Evolutionary conservation across 139 green algal genomes (phyloP).

Genomic region (Chlorella sorokiniana): DNA sequence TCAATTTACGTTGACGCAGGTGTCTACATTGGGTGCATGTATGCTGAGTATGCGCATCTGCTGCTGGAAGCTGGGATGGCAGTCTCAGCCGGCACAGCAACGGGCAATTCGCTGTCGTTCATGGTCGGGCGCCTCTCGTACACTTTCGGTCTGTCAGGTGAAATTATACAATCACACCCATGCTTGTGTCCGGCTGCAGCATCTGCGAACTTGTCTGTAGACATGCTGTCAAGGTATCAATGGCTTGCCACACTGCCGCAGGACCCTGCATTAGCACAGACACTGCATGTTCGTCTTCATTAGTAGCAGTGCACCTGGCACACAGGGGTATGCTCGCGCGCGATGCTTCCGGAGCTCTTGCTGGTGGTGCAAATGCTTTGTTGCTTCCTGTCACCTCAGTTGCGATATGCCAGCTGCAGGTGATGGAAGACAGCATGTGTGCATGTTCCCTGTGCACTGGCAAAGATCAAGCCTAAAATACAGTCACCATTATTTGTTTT

Average conservation of each 20-base stretch:
- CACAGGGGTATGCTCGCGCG: slow-evolving; percentile 23
- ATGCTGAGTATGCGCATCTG: slow-evolving; percentile 48
- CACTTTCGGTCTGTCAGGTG: slow-evolving; percentile 13
- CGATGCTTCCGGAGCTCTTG: slow-evolving; percentile 33
- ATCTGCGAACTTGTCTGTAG: neutral
- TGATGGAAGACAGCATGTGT: neutral
- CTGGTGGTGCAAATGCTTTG: slow-evolving; percentile 41
- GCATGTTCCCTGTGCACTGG: neutral
- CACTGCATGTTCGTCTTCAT: slow-evolving; percentile 85
- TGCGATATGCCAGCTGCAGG: slow-evolving; percentile 42
- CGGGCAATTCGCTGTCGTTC: slow-evolving; percentile 46
- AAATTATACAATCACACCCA: no score
- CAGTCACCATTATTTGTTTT: neutral
- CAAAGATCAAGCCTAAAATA: neutral
- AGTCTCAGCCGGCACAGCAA: slow-evolving; percentile 28
- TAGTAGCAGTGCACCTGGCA: slow-evolving; percentile 71
- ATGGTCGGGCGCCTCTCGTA: slow-evolving; percentile 28
- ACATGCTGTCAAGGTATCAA: neutral
- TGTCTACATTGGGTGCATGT: slow-evolving; percentile 61
- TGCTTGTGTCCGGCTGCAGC: neutral
- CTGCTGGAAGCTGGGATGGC: neutral
- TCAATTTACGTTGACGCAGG: no score
- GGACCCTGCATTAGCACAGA: slow-evolving; percentile 38
- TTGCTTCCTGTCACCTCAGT: slow-evolving; percentile 27
- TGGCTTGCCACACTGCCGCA: neutral